Evolutionary conservation across 2,329 filamentous ascomycete species (phyloP), one percentile per base, ranked within the genome.

Genomic region (Aspergillus ustus): DNA sequence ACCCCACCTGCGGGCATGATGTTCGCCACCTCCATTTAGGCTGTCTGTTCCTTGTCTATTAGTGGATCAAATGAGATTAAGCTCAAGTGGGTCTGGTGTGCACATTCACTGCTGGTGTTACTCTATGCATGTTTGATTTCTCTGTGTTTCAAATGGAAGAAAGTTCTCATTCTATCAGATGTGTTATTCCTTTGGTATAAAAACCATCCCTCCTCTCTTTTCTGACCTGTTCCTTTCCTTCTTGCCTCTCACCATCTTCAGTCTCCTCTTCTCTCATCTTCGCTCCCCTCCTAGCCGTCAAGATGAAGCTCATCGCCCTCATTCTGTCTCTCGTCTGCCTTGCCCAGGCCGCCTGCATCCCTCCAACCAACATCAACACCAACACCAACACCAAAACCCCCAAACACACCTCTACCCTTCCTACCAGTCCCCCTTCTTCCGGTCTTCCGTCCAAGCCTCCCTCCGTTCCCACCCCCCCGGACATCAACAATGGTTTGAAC

Each of bases 61-160:
- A 40, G 34, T 40, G 34, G 34, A 40, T 40, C 11, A 40, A 13
- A 13, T 40, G 11, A 40, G 11, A 40, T 40, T 40, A 40, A 40
- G 34, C 34, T 40, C 11, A 40, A 15, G 34, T 40, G 34, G 34
- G 34, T 40, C 34, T 40, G 34, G 13, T 40, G 44, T 31, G n/a
- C 22, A 43, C 29, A 49, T 28, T 28, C 8, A 37, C 34, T n/a
- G 7, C n/a, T 43, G 7, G 57, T 59, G 57, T 59, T 13, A 59
- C 57, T 22, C 11, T 29, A 25, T 54, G 43, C 19, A 49, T 54
- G 57, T 59, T 59, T 59, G 57, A 45, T 59, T 48, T 40, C 22
- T 45, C 57, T 49, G 57, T 46, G 37, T 54, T 44, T 59, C 57
- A 29, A 49, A 43, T 53, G 29, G 15, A 53, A 17, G 46, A 17